phyloP scores from a whole-genome alignment of 1,284 basidiomycete genomes.

The Inonotus hispidus region DNA sequence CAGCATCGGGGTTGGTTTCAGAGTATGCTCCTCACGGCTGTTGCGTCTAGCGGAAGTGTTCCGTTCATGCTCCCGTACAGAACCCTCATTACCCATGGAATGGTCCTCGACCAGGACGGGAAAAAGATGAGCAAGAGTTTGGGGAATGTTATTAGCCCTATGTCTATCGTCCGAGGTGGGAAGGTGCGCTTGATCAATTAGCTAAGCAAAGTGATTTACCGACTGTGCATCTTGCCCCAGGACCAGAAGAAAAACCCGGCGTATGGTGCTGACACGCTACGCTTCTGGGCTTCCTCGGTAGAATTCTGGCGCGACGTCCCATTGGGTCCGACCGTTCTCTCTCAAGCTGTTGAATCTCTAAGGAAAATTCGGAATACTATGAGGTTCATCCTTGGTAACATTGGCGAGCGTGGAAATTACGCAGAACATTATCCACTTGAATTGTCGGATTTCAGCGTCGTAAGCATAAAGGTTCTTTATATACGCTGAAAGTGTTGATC shows the following conservation, averaged over 20 bases:
- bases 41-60: slow-evolving; percentile 22
- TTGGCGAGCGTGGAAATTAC: slow-evolving; percentile 39
- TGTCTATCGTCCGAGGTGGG: slow-evolving; percentile 76
- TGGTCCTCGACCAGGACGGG: slow-evolving; percentile 89
- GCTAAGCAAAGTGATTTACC: neutral
- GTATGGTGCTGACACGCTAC: slow-evolving; percentile 83
- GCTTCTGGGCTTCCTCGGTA: slow-evolving; percentile 89
- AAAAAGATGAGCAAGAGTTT: slow-evolving; percentile 99
- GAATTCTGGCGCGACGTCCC: slow-evolving; percentile 90
- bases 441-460: slow-evolving; percentile 53
- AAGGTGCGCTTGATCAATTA: slow-evolving; percentile 45
- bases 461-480: slow-evolving; percentile 32
- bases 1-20: slow-evolving; percentile 99
- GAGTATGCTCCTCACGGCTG: slow-evolving; percentile 83
- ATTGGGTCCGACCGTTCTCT: slow-evolving; percentile 76
- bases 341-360: slow-evolving; percentile 73
- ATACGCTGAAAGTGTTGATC: slow-evolving; percentile 10
- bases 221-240: slow-evolving; percentile 31
- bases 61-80: slow-evolving; percentile 56
- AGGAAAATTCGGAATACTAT: slow-evolving; percentile 87
- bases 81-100: slow-evolving; percentile 91
- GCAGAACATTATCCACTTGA: slow-evolving; percentile 32
- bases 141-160: slow-evolving; percentile 88
- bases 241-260: slow-evolving; percentile 66
- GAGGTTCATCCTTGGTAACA: slow-evolving; percentile 87